A percentile compares a stretch with the other conserved stretches of the same genome.
phyloP scores from a whole-genome alignment of 2,329 filamentous ascomycete species.

The Nigrospora sphaerica region DNA sequence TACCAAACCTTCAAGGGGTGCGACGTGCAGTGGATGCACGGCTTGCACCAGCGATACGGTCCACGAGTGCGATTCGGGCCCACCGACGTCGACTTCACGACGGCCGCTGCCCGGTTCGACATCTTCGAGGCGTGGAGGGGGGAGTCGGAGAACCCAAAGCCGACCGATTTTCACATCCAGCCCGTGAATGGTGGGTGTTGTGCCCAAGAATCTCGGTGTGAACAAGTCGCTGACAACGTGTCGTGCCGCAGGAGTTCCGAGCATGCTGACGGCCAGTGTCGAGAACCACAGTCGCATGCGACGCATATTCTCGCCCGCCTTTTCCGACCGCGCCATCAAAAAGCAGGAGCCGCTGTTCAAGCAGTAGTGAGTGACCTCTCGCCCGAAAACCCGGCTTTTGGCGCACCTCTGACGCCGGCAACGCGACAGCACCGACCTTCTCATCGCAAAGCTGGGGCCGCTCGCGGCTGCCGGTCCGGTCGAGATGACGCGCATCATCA shows the following conservation, averaged over 20 bases:
- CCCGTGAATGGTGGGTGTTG: constrained; percentile 8
- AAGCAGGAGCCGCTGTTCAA: neutral
- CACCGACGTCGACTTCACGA: constrained; percentile 11
- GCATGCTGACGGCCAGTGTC: no score
- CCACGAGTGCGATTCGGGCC: constrained; percentile 12
- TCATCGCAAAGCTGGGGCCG: constrained; percentile 27
- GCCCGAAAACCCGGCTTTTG: constrained; percentile 1
- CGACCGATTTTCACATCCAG: constrained; percentile 7
- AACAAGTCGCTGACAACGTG: no score
- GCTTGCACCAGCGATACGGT: constrained; percentile 12
- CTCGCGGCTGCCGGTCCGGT: constrained; percentile 5
- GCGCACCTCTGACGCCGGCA: constrained; percentile 13
- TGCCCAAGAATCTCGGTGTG: no score
- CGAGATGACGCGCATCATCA: constrained; percentile 10
- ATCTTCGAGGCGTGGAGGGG: constrained; percentile 10
- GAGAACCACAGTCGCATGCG: constrained; percentile 9
- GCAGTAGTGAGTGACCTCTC: neutral
- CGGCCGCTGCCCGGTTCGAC: constrained; percentile 12
- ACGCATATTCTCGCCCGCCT: constrained; percentile 12
- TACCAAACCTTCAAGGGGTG: constrained; percentile 7
- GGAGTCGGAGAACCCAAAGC: neutral
- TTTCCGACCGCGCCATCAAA: constrained; percentile 8
- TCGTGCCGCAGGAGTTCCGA: no score
- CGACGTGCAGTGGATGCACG: constrained; percentile 14
- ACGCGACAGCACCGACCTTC: constrained; percentile 23